phyloP scores from a whole-genome alignment of 2,329 filamentous ascomycete species.

The Curvularia sp. region DNA sequence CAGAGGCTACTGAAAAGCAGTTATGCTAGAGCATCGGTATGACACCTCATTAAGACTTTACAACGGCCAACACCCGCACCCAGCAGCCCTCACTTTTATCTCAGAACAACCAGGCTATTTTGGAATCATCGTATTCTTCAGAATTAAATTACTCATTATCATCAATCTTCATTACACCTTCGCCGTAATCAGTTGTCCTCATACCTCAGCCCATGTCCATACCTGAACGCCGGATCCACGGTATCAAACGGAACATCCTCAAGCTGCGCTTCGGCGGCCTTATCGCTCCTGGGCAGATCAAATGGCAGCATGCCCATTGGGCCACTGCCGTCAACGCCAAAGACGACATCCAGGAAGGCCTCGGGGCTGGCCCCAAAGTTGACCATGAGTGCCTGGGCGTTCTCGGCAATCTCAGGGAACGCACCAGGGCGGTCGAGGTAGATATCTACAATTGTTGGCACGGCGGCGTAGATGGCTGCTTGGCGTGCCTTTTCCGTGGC shows the following conservation, averaged over 20 bases:
- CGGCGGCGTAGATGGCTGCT: constrained; percentile 50
- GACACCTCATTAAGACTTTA: no score
- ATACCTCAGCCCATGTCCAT: constrained; percentile 48
- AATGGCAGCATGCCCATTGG: constrained; percentile 58
- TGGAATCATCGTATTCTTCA: not conserved
- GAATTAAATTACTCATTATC: not conserved
- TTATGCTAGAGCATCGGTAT: no score
- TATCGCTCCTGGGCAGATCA: constrained; percentile 57
- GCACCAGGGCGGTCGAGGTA: constrained; percentile 56
- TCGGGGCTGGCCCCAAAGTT: constrained; percentile 53
- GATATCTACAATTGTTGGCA: constrained; percentile 55
- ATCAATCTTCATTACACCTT: not conserved
- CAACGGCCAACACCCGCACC: no score
- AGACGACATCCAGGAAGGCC: constrained; percentile 56
- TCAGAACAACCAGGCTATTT: not conserved
- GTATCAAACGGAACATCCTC: constrained; percentile 53
- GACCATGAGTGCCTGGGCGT: constrained; percentile 50
- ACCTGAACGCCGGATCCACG: constrained; percentile 45
- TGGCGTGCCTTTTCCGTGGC: constrained; percentile 50
- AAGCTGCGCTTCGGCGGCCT: constrained; percentile 50
- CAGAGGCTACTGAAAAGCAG: no score
- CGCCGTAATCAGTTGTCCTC: not conserved
- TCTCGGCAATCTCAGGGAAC: constrained; percentile 53
- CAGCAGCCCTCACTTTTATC: not conserved
- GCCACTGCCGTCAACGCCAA: constrained; percentile 46